Evolutionary conservation across 257 asterid species (phyloP), one percentile per base, ranked within the genome.

Genomic region (Coffea eugenioides): DNA sequence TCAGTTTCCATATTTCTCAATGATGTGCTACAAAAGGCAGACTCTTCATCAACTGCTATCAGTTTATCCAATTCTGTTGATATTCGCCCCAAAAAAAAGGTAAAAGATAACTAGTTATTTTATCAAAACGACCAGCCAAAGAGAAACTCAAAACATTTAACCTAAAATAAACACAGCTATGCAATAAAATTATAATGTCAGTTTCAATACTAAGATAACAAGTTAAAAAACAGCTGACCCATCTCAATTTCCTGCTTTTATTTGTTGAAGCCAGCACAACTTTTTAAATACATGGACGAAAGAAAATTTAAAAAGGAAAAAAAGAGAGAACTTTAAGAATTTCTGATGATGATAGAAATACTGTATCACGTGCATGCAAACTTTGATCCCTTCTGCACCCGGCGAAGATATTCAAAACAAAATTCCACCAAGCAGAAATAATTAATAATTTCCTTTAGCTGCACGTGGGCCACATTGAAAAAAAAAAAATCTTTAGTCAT

Each of bases 281-380:
- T 48, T 36, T 25, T 49, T 6, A 36, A 75, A 39, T 39, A 51
- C 21, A 39, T 15, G 25, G 45, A 62, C 34, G 16, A 76, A 41
- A 45, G 64, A n/a, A 75, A 62, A 62, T 8, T 8, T 5, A 62
- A n/a, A 65, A 65, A 0, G 5, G 43, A 39, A 2, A 3, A 39
- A 39, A 3, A 39, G 4, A 39, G 43, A 39, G 43, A 39, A 39
- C 43, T 39, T 59, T 21, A 59, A 59, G 31, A 59, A 59, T 59
- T 43, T 27, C 62, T 76, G 70, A 39, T 59, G 71, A 75, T 75
- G 71, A 41, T 52, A 56, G 39, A 11, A 31, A 43, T 25, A 6
- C 21, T 20, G 8, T 45, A 73, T 46, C 69, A 61, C 78, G 66
- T 71, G 81, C 84, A 77, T 81, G 81, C 74, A 81, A 71, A 61